Base-by-base conservation (phyloP, 2,329 filamentous ascomycete species). In the Chaetomium sp. region DNA sequence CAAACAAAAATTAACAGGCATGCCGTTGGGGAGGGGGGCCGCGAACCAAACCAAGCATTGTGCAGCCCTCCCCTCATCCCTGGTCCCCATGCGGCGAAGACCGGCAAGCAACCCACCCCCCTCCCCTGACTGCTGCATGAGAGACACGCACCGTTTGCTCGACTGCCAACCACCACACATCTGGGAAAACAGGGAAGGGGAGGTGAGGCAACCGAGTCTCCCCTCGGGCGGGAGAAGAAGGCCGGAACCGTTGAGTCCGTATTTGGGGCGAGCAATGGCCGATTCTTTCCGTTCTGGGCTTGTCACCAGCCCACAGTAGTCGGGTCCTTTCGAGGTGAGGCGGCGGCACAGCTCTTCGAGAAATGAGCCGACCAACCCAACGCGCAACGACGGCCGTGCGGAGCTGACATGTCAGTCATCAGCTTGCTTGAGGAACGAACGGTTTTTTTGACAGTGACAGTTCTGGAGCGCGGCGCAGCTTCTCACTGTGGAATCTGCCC, bases 81-180 rank as follows among this genome's bases (percentile, higher is more conserved):
- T 16, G 38, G 38, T 42, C 38, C 2, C 38, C 38, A 42, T 42
- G 38, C 16, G 38, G 38, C 38, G 49, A 27, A 27, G 49, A 51
- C 49, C 49, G 49, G 49, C 49, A 51, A 50, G 13, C 9, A 23
- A 13, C 49, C 21, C 49, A 23, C 45, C 47, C 5, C 49, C 49
- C 49, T 27, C 21, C 49, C 49, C 49, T 51, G 49, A 51, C 49
- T 51, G 49, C 49, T 51, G 49, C 49, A 51, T 51, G 49, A 51
- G 21, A 27, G 10, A 51, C 13, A 51, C 21, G n/a, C 21, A 8
- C 49, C 49, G 49, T 51, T 51, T 51, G 38, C 38, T 42, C 16
- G 16, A 42, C 38, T 3, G 38, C 38, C 38, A 42, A 42, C 38
- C 38, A 35, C 38, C 38, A 42, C 35, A 38, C 19, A 13, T 38